These are phyloP conservation scores for Fusarium buharicum DNA, from an alignment of 2,329 filamentous ascomycete genomes.

Conservation along the genomic window DNA sequence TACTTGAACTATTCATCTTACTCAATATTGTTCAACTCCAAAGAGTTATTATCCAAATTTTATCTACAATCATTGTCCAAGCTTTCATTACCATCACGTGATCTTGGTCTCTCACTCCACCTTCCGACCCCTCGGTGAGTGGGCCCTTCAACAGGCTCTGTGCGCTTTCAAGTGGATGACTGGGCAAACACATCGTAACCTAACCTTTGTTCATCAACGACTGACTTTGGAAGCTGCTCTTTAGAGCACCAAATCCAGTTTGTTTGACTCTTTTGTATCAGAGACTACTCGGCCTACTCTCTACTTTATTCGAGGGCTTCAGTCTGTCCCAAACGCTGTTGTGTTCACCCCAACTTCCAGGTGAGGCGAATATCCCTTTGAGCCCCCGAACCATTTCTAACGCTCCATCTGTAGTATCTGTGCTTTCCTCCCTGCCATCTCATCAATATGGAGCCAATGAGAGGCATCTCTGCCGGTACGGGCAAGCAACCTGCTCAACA, in stretches of 20 bases:
- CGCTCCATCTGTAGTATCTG: conserved; percentile 12
- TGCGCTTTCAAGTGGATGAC: conserved; percentile 37
- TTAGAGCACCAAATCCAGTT: conserved; percentile 18
- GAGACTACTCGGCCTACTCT: not conserved
- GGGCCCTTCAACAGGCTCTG: conserved; percentile 41
- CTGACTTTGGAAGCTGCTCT: conserved; percentile 25
- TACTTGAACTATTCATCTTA: not conserved
- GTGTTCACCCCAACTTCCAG: not conserved
- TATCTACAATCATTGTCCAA: not conserved
- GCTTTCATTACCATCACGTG: conserved; percentile 33
- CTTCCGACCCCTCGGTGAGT: conserved; percentile 48
- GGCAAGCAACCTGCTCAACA: conserved; percentile 48
- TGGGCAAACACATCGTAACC: conserved; percentile 36
- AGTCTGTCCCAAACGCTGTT: not conserved
- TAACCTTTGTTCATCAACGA: conserved; percentile 31
- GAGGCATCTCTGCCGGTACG: conserved; percentile 43
- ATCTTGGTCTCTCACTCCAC: conserved; percentile 30
- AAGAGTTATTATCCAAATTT: not conserved
- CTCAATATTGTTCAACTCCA: not conserved
- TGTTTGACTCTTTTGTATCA: conserved; percentile 16
- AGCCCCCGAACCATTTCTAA: conserved; percentile 24
- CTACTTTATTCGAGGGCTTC: not conserved
- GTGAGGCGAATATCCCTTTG: conserved; percentile 29
- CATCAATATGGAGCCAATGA: conserved; percentile 49
- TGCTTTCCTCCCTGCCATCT: conserved; percentile 5